A percentile compares a stretch with the other conserved stretches of the same genome.
phyloP scores from a whole-genome alignment of 164 flowering plant genomes.

The Macadamia integrifolia region DNA sequence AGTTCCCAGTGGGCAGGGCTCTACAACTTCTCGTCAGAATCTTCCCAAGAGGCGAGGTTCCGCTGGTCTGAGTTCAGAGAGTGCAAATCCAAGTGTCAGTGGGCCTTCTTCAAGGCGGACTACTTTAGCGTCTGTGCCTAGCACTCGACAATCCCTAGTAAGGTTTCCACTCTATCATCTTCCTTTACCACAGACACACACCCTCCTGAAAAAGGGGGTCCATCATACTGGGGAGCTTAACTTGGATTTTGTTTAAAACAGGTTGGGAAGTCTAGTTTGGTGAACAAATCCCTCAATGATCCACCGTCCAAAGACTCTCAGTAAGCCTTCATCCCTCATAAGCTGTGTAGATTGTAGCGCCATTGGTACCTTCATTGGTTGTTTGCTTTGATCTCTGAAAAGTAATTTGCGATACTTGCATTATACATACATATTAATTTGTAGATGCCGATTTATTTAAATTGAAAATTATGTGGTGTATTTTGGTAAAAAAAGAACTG shows the following conservation, averaged over 20 bases:
- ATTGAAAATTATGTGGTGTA: too few relatives aligned
- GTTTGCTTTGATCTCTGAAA: too few relatives aligned
- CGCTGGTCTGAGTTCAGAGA: slow-evolving; percentile 29
- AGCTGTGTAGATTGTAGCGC: too few relatives aligned
- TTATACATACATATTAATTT: too few relatives aligned
- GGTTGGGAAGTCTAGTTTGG: slow-evolving; percentile 34
- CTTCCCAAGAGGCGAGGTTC: slow-evolving; percentile 26
- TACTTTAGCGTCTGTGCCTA: slow-evolving; percentile 27
- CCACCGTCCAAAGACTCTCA: slow-evolving; percentile 22
- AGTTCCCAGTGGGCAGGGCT: slow-evolving; percentile 22
- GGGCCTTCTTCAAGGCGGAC: slow-evolving; percentile 17
- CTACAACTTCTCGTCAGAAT: slow-evolving; percentile 21
- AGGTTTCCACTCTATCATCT: neutral
- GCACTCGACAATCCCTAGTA: slow-evolving; percentile 34
- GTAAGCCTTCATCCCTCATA: slow-evolving; percentile 28
- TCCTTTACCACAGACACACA: neutral
- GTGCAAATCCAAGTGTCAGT: slow-evolving; percentile 14
- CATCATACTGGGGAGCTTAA: neutral
- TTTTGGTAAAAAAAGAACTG: too few relatives aligned
- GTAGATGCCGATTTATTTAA: too few relatives aligned
- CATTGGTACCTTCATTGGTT: too few relatives aligned
- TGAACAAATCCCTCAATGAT: slow-evolving; percentile 17
- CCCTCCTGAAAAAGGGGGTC: too few relatives aligned
- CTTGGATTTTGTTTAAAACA: slow-evolving; percentile 12
- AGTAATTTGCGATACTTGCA: too few relatives aligned